Percentiles rank a stretch among this genome's conserved stretches.
phyloP scores from a whole-genome alignment of 2,329 filamentous ascomycete genomes.

The Ophiostoma perfectum region DNA sequence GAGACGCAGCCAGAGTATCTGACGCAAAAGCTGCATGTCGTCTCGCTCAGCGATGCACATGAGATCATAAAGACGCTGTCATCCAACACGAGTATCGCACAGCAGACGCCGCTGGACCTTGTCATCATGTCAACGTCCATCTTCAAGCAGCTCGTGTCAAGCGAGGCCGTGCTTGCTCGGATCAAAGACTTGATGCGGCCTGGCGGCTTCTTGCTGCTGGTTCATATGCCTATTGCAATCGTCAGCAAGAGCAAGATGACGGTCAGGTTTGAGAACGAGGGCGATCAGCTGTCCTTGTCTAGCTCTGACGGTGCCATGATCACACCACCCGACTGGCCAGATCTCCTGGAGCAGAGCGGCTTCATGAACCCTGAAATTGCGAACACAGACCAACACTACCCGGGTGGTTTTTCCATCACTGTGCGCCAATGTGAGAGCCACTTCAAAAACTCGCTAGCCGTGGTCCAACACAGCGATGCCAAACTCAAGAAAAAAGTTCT shows the following conservation, averaged over 20 bases:
- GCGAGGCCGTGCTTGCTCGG: conserved; percentile 23
- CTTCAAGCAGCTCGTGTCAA: conserved; percentile 17
- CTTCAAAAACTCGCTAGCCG: conserved; percentile 24
- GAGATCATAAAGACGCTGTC: not conserved
- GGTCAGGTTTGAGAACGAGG: not conserved
- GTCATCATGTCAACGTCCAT: conserved; percentile 29
- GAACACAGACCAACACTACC: conserved; percentile 34
- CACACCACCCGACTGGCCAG: conserved; percentile 35
- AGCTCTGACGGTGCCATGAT: not conserved
- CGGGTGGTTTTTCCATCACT: conserved; percentile 35
- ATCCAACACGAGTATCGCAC: not conserved
- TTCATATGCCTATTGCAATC: conserved; percentile 27
- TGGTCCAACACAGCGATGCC: not conserved
- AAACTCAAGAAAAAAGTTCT: conserved; percentile 3
- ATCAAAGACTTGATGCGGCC: conserved; percentile 29
- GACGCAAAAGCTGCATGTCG: not conserved
- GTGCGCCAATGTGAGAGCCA: conserved; percentile 35
- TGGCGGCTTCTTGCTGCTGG: conserved; percentile 33
- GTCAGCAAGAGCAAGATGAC: not conserved
- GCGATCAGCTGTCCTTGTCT: not conserved
- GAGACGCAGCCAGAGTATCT: not conserved
- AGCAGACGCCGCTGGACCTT: conserved; percentile 28
- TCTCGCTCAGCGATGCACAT: not conserved
- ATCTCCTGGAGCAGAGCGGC: conserved; percentile 33
- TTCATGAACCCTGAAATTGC: conserved; percentile 32